Evolutionary conservation across 345 rosid species (phyloP).

Genomic region (Gossypium arboreum): DNA sequence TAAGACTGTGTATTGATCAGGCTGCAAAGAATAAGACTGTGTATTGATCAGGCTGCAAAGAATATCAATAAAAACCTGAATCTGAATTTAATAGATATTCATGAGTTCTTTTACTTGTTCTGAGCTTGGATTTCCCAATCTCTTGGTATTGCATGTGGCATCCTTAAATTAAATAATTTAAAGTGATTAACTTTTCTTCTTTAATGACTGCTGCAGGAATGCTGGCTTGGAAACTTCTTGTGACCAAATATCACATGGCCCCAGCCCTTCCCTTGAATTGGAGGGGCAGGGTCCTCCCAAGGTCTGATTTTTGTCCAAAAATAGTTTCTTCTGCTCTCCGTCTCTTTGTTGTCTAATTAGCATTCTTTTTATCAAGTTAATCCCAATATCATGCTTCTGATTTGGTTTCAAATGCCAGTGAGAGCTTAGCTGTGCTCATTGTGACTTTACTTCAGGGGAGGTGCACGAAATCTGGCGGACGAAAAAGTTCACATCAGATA

Average conservation of each 20-base stretch:
- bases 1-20: not conserved
- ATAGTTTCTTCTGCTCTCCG: not conserved
- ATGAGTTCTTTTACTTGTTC: not conserved
- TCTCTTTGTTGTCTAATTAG: not conserved
- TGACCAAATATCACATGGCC: conserved; percentile 15
- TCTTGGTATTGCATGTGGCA: not conserved
- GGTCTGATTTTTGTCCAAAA: conserved; percentile 32
- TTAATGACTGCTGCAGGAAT: conserved; percentile 27
- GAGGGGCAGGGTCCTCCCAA: conserved; percentile 17
- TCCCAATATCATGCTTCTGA: conserved; percentile 1
- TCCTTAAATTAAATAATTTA: not conserved
- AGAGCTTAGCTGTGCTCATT: conserved; percentile 13
- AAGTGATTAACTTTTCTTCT: not conserved
- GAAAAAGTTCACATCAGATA: conserved; percentile 20
- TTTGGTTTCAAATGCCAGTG: conserved; percentile 14
- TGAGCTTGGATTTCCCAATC: not conserved
- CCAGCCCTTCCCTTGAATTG: conserved; percentile 16
- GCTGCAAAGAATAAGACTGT: not conserved
- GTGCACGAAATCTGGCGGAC: conserved; percentile 29
- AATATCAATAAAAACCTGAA: not conserved
- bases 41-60: not conserved
- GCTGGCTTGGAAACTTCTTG: conserved; percentile 16
- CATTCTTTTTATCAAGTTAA: not conserved
- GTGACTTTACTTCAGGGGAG: conserved; percentile 32
- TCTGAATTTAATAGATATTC: not conserved